phyloP scores from a whole-genome alignment of 495 filamentous ascomycete species.

The Peziza echinospora region DNA sequence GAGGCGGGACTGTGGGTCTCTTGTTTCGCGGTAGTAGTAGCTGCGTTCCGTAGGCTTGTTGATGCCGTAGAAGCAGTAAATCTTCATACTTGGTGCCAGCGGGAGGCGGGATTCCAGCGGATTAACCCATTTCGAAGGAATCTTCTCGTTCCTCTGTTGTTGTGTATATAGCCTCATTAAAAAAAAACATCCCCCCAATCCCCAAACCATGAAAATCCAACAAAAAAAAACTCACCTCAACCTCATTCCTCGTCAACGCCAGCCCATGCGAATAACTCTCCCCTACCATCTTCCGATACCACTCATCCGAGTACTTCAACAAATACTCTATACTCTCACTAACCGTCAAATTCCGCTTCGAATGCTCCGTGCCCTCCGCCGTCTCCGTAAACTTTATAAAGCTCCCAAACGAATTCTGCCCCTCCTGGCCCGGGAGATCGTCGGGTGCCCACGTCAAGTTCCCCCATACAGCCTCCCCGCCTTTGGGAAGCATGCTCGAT shows the following conservation, averaged over 20 bases:
- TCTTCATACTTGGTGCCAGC: constrained; percentile 72
- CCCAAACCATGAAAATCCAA: too few species aligned
- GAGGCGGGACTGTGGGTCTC: constrained; percentile 38
- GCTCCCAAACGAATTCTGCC: constrained; percentile 48
- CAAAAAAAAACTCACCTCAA: too few species aligned
- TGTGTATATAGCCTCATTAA: too few species aligned
- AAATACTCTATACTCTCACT: constrained; percentile 57
- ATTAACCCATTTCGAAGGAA: constrained; percentile 79
- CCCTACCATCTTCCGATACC: constrained; percentile 56
- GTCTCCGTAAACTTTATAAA: constrained; percentile 67
- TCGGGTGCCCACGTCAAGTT: constrained; percentile 78
- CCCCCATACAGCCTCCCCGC: constrained; percentile 85
- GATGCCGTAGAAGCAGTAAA: constrained; percentile 83
- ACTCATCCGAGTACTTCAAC: constrained; percentile 51
- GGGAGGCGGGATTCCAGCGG: constrained; percentile 80
- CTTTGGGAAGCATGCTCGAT: constrained; percentile 91
- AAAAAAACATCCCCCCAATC: too few species aligned
- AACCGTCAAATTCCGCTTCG: constrained; percentile 53
- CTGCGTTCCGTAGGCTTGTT: constrained; percentile 22
- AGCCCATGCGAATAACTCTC: constrained; percentile 71
- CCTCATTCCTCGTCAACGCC: constrained; percentile 56
- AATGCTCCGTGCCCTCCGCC: constrained; percentile 32
- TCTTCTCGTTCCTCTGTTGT: constrained; percentile 73
- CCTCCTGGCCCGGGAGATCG: constrained; percentile 53
- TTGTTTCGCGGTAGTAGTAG: constrained; percentile 72